These are phyloP conservation scores for Puccinia polysora DNA, from an alignment of 1,284 basidiomycete species.

Conservation along the genomic window DNA sequence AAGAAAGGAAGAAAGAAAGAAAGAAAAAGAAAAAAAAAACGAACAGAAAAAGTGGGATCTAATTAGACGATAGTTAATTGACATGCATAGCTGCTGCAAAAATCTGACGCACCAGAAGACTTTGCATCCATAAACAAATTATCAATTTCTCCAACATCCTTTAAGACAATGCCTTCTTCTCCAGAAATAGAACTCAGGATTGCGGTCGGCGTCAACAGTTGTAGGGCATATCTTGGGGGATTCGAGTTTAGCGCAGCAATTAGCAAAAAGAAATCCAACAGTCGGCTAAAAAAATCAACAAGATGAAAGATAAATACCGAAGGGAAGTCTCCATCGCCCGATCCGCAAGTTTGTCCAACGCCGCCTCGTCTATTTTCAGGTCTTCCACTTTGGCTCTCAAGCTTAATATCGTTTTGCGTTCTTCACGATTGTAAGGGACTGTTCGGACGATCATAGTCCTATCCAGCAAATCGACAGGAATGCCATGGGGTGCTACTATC, in stretches of 20 bases:
- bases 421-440: conserved; percentile 72
- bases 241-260: neutral
- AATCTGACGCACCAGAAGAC: conserved; percentile 37
- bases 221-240: conserved; percentile 73
- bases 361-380: conserved; percentile 68
- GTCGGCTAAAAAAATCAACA: conserved; percentile 5
- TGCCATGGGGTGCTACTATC: conserved; percentile 83
- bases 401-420: conserved; percentile 81
- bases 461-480: conserved; percentile 90
- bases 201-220: conserved; percentile 85
- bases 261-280: conserved; percentile 21
- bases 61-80: neutral
- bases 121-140: conserved; percentile 87
- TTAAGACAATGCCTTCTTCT: conserved; percentile 70
- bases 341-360: conserved; percentile 72
- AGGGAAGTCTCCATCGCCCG: conserved; percentile 80
- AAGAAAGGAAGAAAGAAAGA: too few relatives aligned
- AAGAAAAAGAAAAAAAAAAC: too few relatives aligned
- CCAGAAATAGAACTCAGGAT: conserved; percentile 76
- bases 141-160: conserved; percentile 84
- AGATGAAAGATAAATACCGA: conserved; percentile 58
- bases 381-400: conserved; percentile 81
- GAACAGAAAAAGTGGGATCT: too few relatives aligned
- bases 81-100: too few relatives aligned
- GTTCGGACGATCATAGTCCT: conserved; percentile 97